phyloP scores from a whole-genome alignment of 495 filamentous ascomycete genomes.

The Hypoxylon crocopeplum region DNA sequence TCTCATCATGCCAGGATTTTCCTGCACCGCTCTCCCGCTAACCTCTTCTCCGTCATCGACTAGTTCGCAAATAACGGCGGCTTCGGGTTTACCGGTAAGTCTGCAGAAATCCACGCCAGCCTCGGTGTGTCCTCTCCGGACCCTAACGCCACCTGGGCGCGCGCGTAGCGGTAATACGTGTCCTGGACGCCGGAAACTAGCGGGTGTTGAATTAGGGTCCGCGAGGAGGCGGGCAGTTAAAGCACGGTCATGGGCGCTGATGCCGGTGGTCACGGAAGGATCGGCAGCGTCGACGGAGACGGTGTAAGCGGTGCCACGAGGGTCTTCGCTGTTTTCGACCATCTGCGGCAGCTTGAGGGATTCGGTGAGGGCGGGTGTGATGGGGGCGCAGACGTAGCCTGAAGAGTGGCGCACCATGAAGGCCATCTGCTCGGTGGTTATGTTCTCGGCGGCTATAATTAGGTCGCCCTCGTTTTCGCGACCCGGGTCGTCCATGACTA shows the following conservation, averaged over 20 bases:
- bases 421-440: constrained; percentile 90
- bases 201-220: constrained; percentile 60
- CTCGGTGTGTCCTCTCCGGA: constrained; percentile 87
- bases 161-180: constrained; percentile 90
- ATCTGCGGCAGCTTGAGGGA: constrained; percentile 85
- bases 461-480: constrained; percentile 99
- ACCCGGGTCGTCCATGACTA: constrained; percentile 86
- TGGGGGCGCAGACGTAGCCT: constrained; percentile 87
- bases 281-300: constrained; percentile 80
- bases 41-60: constrained; percentile 79
- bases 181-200: constrained; percentile 80
- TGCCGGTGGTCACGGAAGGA: constrained; percentile 82
- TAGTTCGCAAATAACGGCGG: constrained; percentile 84
- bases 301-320: constrained; percentile 91
- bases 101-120: constrained; percentile 88
- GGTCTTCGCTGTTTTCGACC: constrained; percentile 82
- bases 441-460: constrained; percentile 86
- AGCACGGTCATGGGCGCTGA: constrained; percentile 85
- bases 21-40: constrained; percentile 58
- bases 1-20: constrained; percentile 85
- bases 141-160: constrained; percentile 77
- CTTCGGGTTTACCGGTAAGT: constrained; percentile 74
- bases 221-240: constrained; percentile 83
- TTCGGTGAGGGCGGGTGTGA: constrained; percentile 68
- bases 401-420: constrained; percentile 93